These are phyloP conservation scores for Postia placenta DNA, from an alignment of 768 basidiomycete genomes.

Conservation along the genomic window DNA sequence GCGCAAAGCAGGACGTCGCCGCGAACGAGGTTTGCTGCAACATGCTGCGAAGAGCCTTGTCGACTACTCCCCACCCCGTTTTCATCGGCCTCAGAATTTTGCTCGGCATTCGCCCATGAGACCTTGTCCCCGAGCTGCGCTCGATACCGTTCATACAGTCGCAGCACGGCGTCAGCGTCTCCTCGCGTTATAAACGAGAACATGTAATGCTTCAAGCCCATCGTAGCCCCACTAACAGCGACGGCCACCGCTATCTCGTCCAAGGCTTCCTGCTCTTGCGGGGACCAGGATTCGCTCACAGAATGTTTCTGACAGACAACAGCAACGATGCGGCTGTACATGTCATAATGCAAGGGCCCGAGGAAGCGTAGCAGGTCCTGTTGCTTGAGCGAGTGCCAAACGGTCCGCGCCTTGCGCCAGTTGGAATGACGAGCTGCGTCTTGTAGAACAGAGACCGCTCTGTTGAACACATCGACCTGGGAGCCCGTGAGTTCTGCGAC, in stretches of 20 bases:
- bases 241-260: slow-evolving; percentile 46
- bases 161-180: slow-evolving; percentile 17
- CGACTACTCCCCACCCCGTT: neutral
- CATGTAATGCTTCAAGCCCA: slow-evolving; percentile 11
- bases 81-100: neutral
- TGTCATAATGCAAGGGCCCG: slow-evolving; percentile 33
- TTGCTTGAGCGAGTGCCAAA: slow-evolving; percentile 40
- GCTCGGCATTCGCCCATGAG: neutral
- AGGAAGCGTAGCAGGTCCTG: slow-evolving; percentile 41
- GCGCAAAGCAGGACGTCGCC: slow-evolving; percentile 41
- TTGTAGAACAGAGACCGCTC: slow-evolving; percentile 31
- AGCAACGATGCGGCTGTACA: slow-evolving; percentile 32
- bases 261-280: slow-evolving; percentile 23
- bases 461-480: slow-evolving; percentile 30
- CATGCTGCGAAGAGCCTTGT: neutral
- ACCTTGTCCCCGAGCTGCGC: slow-evolving; percentile 19
- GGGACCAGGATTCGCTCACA: slow-evolving; percentile 13
- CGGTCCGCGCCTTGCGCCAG: slow-evolving; percentile 19
- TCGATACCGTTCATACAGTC: slow-evolving; percentile 11
- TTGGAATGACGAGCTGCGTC: slow-evolving; percentile 32
- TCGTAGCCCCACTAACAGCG: slow-evolving; percentile 37
- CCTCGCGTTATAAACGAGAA: slow-evolving; percentile 3
- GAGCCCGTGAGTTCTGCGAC: slow-evolving; percentile 5
- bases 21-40: slow-evolving; percentile 6
- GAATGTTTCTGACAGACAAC: slow-evolving; percentile 8